A percentile compares a stretch with the other conserved stretches of the same genome.
Evolutionary conservation across 805 yeast genomes (phyloP).

Genomic region (Kluyveromyces starmeri): DNA sequence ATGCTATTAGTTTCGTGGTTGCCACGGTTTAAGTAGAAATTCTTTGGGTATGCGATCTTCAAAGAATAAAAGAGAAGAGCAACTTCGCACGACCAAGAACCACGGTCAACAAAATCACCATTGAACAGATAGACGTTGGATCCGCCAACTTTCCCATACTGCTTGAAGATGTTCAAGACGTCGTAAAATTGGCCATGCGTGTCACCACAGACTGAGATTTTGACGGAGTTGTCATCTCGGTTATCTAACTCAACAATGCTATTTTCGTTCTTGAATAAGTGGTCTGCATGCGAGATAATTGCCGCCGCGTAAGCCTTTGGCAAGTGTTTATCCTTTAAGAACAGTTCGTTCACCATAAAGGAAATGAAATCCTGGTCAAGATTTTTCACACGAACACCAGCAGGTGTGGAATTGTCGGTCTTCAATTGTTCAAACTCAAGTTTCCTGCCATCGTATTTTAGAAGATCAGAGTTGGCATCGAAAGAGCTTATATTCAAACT

Average conservation of each 20-base stretch:
- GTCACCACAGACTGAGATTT: slow-evolving; percentile 88
- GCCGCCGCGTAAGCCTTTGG: slow-evolving; percentile 83
- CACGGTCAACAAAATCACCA: slow-evolving; percentile 97
- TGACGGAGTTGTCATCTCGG: slow-evolving; percentile 18
- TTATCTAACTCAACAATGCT: slow-evolving; percentile 64
- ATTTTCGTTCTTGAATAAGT: slow-evolving; percentile 54
- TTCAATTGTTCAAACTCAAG: slow-evolving; percentile 23
- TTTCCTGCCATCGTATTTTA: slow-evolving; percentile 23
- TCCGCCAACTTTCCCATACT: slow-evolving; percentile 58
- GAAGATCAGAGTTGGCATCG: slow-evolving; percentile 26
- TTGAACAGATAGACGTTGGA: slow-evolving; percentile 76
- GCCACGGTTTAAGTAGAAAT: slow-evolving; percentile 77
- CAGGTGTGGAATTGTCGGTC: slow-evolving; percentile 19
- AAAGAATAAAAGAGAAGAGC: slow-evolving; percentile 70
- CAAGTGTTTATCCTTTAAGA: slow-evolving; percentile 61
- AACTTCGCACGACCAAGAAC: slow-evolving; percentile 97
- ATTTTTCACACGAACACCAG: slow-evolving; percentile 31
- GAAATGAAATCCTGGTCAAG: slow-evolving; percentile 48
- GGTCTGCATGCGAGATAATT: slow-evolving; percentile 62
- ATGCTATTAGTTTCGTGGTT: slow-evolving; percentile 95
- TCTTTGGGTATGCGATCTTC: slow-evolving; percentile 66
- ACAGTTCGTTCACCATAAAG: slow-evolving; percentile 52
- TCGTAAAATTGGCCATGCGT: slow-evolving; percentile 97
- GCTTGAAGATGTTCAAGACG: slow-evolving; percentile 66
- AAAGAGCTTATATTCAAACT: slow-evolving; percentile 20